Percentiles rank a stretch among this genome's conserved stretches.
Evolutionary conservation across 2,329 filamentous ascomycete species (phyloP).

Genomic region (Aspergillus hiratsukae): DNA sequence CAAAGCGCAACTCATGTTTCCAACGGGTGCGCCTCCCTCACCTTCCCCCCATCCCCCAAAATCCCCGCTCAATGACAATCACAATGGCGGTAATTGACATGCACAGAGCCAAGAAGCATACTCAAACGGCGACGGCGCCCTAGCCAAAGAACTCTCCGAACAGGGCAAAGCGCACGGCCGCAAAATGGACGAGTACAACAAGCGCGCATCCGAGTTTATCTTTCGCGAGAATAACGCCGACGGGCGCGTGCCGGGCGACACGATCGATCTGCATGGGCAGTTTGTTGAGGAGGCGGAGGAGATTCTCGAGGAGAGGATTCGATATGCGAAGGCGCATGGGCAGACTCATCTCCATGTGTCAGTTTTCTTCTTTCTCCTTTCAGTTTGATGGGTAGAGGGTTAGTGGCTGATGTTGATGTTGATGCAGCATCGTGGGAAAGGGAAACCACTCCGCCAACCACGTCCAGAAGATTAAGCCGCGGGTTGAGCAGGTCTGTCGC

Average conservation of each 20-base stretch:
- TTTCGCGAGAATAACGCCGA: conserved; percentile 90
- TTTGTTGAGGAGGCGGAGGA: conserved; percentile 93
- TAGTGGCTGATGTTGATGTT: not conserved
- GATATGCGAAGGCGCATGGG: conserved; percentile 66
- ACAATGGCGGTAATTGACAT: not conserved
- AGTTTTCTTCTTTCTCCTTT: conserved; percentile 20
- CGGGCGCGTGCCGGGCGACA: conserved; percentile 70
- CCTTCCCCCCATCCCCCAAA: too few species aligned
- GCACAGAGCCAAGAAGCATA: conserved; percentile 73
- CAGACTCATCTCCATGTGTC: conserved; percentile 81
- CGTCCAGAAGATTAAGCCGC: conserved; percentile 92
- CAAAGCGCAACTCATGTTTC: conserved; percentile 73
- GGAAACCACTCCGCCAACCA: conserved; percentile 80
- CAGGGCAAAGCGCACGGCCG: conserved; percentile 80
- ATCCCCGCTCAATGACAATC: not conserved
- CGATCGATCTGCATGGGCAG: conserved; percentile 90
- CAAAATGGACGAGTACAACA: conserved; percentile 84
- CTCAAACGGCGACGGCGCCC: conserved; percentile 71
- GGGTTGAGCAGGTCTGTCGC: conserved; percentile 79
- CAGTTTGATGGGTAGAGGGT: not conserved
- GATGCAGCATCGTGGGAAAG: conserved; percentile 74
- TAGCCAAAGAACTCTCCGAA: conserved; percentile 77
- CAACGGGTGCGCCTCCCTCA: conserved; percentile 51
- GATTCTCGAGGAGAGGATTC: conserved; percentile 81
- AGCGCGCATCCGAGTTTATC: conserved; percentile 86